These are phyloP conservation scores for Podospora bellae-mahoneyi DNA, from an alignment of 495 filamentous ascomycete species.

Conservation along the genomic window DNA sequence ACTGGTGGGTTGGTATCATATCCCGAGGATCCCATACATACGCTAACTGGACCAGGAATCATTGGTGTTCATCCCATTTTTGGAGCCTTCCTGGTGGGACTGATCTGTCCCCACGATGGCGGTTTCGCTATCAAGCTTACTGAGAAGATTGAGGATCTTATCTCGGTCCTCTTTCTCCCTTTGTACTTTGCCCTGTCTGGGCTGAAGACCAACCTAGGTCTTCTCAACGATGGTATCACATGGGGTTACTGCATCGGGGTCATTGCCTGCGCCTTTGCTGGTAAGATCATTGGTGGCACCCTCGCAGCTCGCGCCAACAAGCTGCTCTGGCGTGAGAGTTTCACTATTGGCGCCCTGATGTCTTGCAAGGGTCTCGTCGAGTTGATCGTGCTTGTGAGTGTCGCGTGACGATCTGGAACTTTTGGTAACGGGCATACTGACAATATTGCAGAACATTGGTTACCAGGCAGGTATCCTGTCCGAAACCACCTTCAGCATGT, in stretches of 20 bases:
- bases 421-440: constrained; percentile 19
- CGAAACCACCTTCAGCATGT: constrained; percentile 88
- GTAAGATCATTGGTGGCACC: constrained; percentile 83
- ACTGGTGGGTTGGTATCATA: constrained; percentile 52
- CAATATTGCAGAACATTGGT: constrained; percentile 74
- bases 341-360: constrained; percentile 91
- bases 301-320: constrained; percentile 73
- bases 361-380: constrained; percentile 97
- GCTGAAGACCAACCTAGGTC: constrained; percentile 80
- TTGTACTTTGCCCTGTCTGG: constrained; percentile 96
- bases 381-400: constrained; percentile 83
- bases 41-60: constrained; percentile 48
- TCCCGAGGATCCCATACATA: constrained; percentile 1
- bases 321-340: constrained; percentile 88
- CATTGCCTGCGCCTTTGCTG: constrained; percentile 75
- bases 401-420: not conserved
- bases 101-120: constrained; percentile 92
- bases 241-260: constrained; percentile 93
- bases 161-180: constrained; percentile 83
- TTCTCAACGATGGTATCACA: constrained; percentile 75
- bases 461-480: constrained; percentile 88
- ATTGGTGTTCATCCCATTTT: constrained; percentile 90
- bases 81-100: constrained; percentile 78
- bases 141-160: constrained; percentile 93
- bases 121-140: constrained; percentile 93